phyloP scores from a whole-genome alignment of 2,329 filamentous ascomycete genomes.

The Colletotrichum brevisporum region DNA sequence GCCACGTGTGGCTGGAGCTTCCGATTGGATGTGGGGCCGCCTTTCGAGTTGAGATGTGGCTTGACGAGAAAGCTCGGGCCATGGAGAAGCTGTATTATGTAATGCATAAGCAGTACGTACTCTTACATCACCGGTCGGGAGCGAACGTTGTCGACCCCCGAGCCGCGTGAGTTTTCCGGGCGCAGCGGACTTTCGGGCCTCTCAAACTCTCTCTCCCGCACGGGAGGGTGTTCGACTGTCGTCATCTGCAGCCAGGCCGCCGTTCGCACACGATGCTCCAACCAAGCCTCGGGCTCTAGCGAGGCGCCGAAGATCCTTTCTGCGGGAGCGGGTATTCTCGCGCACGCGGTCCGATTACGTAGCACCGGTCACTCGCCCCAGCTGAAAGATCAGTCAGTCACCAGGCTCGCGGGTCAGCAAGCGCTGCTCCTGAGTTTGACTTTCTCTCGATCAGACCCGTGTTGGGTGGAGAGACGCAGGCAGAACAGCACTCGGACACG shows the following conservation, averaged over 20 bases:
- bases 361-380: conserved; percentile 35
- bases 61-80: background rate
- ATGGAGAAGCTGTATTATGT: too few relatives aligned
- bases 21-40: background rate
- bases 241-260: conserved; percentile 31
- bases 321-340: conserved; percentile 15
- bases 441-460: background rate
- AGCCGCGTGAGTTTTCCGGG: conserved; percentile 11
- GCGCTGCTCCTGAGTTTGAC: conserved; percentile 6
- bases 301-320: conserved; percentile 35
- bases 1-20: conserved; percentile 34
- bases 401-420: conserved; percentile 33
- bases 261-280: background rate
- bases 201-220: background rate
- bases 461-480: conserved; percentile 4
- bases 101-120: background rate
- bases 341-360: conserved; percentile 31
- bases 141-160: conserved; percentile 27
- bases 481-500: conserved; percentile 9
- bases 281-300: conserved; percentile 19
- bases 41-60: conserved; percentile 14
- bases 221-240: conserved; percentile 24
- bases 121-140: conserved; percentile 22
- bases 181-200: conserved; percentile 37
- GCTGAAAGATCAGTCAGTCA: conserved; percentile 31